Base-by-base conservation (phyloP, 805 yeast species). In the Kodamaea sagamina region DNA sequence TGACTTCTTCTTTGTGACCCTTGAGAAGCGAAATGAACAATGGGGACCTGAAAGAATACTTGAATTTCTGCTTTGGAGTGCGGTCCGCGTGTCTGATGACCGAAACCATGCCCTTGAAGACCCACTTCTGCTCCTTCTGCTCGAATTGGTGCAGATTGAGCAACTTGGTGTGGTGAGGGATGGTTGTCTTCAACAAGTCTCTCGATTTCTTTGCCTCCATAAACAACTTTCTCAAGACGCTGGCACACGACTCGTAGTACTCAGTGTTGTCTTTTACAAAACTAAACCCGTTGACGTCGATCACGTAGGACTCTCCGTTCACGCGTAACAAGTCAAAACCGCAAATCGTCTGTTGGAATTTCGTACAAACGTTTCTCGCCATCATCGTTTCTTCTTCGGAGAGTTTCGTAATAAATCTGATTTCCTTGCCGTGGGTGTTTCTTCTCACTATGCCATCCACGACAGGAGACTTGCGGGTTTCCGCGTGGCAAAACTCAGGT, bases 401-500 rank as follows among this genome's bases (percentile, higher is more conserved):
- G 41, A 93, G 71, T 51, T 84, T 81, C 1, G 99, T 92, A 26
- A 93, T 77, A 58, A 86, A 93, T 50, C 99, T 77, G 36, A 93
- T 84, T 66, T 93, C 99, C 63, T 93, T 93, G 36, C 99, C 99
- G 57, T 90, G 96, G 1, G 98, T 90, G 60, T 93, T 93, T 62
- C 99, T 79, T 58, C 97, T 78, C 18, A 93, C 99, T 45, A 93
- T 87, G 36, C 99, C 99, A 67, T 93, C 99, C n/a, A 93, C 99
- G 3, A 93, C 99, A 1, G 99, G 99, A 0, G 97, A 89, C 63
- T 93, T 93, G 58, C 99, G 78, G 1, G 99, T 93, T 61, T 93
- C 99, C 0, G 99, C 99, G 63, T 93, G 99, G 61, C 99, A 93
- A 58, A 78, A 93, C 13, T 71, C 71, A 2, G 84, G 81, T 1